Base-by-base conservation (phyloP, 2,329 filamentous ascomycete species). In the Dothistroma septosporum region DNA sequence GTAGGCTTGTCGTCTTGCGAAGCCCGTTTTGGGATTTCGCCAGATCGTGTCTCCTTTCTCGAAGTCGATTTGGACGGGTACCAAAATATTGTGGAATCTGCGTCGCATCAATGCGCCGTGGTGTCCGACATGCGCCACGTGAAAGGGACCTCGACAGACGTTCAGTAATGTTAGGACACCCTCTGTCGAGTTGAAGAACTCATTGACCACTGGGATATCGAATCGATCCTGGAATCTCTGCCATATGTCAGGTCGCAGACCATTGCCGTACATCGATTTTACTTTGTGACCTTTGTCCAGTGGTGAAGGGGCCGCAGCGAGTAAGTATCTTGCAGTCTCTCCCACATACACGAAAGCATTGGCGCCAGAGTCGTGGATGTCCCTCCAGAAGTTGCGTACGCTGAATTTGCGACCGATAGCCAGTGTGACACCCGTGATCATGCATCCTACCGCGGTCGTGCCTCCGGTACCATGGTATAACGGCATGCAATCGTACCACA, bases 151-250 rank as follows among this genome's bases (percentile, higher is more conserved):
- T 56, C 67, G 65, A 44, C 65, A 68, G 8, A 68, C 64, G 37
- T 73, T 75, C 49, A 70, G 65, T n/a, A 91, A 76, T 0, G 74
- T 73, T 67, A 92, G 82, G 54, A 90, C 80, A 32, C 88, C 87
- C 74, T 92, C 89, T 1, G 87, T 90, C 60, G 86, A 89, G 72
- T 88, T 89, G 79, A 91, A 92, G 76, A 92, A 91, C 73, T 92
- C 89, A 62, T 78, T 79, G 1, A 92, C 83, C 31, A 83, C 80
- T 12, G 80, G 75, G 65, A 89, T 82, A 55, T 81, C 82, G 70
- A 88, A 89, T 12, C 86, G 80, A 53, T 87, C 82, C 46, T 82
- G 76, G 73, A 90, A 90, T 22, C 80, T 78, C 32, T 79, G 74
- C 87, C 87, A 90, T 0, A 90, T 84, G 67, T 90, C 87, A 0